Conservation (phyloP, 495 filamentous ascomycete species). For the Aspergillus heteromorphus region DNA sequence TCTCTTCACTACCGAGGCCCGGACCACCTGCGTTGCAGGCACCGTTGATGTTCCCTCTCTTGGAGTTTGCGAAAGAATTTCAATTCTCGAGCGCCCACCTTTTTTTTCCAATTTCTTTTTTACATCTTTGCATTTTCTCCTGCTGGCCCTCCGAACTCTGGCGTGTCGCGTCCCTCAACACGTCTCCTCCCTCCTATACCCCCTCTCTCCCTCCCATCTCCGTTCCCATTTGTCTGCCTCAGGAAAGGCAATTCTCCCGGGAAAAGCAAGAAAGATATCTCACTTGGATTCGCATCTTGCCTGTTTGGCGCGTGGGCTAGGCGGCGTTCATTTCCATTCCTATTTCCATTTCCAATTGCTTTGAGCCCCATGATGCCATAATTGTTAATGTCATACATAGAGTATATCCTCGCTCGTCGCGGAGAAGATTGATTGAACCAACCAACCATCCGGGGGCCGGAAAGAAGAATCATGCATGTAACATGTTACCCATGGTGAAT, state of each 20-base stretch:
- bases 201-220: background rate
- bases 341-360: conserved; percentile 1
- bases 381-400: conserved; percentile 25
- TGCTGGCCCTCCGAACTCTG: background rate
- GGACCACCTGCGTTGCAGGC: background rate
- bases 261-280: background rate
- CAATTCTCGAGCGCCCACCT: background rate
- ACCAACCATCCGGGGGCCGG: no score
- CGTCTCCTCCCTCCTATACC: background rate
- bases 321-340: conserved; percentile 6
- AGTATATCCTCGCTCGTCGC: conserved; percentile 6
- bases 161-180: background rate
- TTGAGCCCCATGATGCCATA: conserved; percentile 12
- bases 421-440: background rate
- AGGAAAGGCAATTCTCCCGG: conserved; percentile 6
- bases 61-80: background rate
- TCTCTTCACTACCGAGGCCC: background rate
- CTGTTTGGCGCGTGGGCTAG: conserved; percentile 10
- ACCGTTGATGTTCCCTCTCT: background rate
- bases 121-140: background rate
- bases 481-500: background rate
- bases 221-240: conserved; percentile 3
- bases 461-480: no score
- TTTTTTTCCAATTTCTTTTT: background rate
- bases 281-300: conserved; percentile 5